These are phyloP conservation scores for Arabidopsis suecica DNA, from an alignment of 345 rosid species.

Conservation along the genomic window DNA sequence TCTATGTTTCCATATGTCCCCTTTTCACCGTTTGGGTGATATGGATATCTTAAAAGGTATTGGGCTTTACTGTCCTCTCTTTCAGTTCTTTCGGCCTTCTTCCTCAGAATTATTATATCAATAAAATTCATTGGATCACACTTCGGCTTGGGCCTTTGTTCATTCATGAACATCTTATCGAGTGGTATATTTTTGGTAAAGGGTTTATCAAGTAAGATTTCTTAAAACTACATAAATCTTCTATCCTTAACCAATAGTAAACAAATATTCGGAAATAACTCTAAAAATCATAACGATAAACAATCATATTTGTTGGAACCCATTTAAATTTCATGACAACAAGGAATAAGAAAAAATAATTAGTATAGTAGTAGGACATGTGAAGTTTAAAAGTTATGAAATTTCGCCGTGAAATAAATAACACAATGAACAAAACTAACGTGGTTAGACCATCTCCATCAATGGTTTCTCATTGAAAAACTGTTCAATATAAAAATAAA, in stretches of 20 bases:
- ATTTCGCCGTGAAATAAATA: too few relatives aligned
- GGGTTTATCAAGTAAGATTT: neutral
- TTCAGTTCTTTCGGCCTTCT: constrained; percentile 15
- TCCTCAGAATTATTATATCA: neutral
- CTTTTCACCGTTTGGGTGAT: neutral
- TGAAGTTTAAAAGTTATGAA: too few relatives aligned
- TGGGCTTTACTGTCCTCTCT: neutral
- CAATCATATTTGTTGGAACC: neutral
- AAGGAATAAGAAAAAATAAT: too few relatives aligned
- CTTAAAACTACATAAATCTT: neutral
- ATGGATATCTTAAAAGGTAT: neutral
- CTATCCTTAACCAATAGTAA: neutral
- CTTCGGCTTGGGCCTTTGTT: constrained; percentile 27
- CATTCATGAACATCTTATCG: neutral
- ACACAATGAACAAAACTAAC: neutral
- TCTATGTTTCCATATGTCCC: neutral
- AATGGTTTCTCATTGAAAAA: too few relatives aligned
- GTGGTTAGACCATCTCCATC: neutral
- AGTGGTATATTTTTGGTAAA: neutral
- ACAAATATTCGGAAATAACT: neutral
- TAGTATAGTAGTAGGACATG: too few relatives aligned
- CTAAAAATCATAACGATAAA: neutral
- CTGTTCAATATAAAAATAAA: too few relatives aligned
- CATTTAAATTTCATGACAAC: too few relatives aligned
- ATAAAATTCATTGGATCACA: neutral